These are phyloP conservation scores for Ricinus communis DNA, from an alignment of 345 rosid genomes.

Conservation along the genomic window DNA sequence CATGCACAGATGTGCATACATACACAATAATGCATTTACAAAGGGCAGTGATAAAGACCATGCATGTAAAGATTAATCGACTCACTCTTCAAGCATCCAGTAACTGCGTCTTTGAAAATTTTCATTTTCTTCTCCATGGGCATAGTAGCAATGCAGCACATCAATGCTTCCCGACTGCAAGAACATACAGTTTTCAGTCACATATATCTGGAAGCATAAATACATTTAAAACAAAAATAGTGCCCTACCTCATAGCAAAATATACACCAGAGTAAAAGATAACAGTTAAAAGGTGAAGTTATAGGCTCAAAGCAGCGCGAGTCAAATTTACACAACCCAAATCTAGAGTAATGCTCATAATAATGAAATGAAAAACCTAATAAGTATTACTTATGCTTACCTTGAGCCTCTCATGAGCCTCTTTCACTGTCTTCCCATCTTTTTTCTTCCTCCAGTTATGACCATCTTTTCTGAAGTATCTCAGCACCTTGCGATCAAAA, in stretches of 20 bases:
- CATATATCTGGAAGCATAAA: constrained; percentile 3
- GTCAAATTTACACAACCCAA: not conserved
- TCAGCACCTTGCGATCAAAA: constrained; percentile 79
- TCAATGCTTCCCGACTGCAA: constrained; percentile 86
- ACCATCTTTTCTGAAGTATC: constrained; percentile 95
- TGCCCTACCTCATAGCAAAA: not conserved
- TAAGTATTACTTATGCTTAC: constrained; percentile 30
- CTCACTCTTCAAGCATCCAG: constrained; percentile 99
- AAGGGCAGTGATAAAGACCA: not conserved
- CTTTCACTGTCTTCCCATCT: constrained; percentile 91
- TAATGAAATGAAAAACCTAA: constrained; percentile 1
- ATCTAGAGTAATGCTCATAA: not conserved
- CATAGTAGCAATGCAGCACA: constrained; percentile 95
- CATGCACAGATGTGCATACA: not conserved
- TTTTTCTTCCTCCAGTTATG: constrained; percentile 95
- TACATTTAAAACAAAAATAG: not conserved
- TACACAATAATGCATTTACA: not conserved
- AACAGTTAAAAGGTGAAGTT: not conserved
- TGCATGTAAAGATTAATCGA: constrained; percentile 22
- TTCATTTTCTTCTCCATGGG: constrained; percentile 88
- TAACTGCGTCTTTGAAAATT: constrained; percentile 93
- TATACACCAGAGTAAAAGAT: not conserved
- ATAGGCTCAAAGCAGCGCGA: not conserved
- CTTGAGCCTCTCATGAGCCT: constrained; percentile 96
- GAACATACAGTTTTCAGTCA: constrained; percentile 6